These are phyloP conservation scores for Eragrostis curvula DNA, from an alignment of 176 grass and related monocot genomes.

Conservation along the genomic window DNA sequence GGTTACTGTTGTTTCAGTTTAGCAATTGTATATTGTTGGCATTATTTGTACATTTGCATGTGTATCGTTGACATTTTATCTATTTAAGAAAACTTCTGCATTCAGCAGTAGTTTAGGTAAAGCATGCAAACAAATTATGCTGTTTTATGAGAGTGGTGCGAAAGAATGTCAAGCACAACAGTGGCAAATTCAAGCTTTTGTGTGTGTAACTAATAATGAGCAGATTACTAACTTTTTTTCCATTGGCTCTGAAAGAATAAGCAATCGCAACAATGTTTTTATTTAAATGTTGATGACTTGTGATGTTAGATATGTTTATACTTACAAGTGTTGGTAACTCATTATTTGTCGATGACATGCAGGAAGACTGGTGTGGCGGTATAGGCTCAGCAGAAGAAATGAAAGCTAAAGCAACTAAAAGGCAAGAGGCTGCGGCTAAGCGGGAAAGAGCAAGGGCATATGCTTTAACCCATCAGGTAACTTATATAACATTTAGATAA, in stretches of 20 bases:
- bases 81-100: not conserved
- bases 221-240: not conserved
- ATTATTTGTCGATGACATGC: constrained; percentile 5
- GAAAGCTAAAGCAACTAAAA: constrained; percentile 81
- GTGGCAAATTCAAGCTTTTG: constrained; percentile 4
- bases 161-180: not conserved
- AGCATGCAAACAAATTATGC: not conserved
- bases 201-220: constrained; percentile 6
- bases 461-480: constrained; percentile 97
- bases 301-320: constrained; percentile 2
- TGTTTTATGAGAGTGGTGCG: not conserved
- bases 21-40: constrained; percentile 2
- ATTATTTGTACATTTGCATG: constrained; percentile 1
- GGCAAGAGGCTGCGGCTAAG: constrained; percentile 89
- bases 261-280: too few relatives aligned
- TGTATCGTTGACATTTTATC: constrained; percentile 1
- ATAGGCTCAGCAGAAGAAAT: constrained; percentile 88
- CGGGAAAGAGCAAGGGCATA: constrained; percentile 96
- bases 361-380: constrained; percentile 91
- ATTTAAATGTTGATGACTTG: too few relatives aligned
- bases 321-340: not conserved
- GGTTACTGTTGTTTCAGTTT: not conserved
- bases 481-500: constrained; percentile 4
- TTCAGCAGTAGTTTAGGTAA: not conserved
- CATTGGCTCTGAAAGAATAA: not conserved